Conservation (phyloP, 1,284 basidiomycete species). For the Boletellus sp. region DNA sequence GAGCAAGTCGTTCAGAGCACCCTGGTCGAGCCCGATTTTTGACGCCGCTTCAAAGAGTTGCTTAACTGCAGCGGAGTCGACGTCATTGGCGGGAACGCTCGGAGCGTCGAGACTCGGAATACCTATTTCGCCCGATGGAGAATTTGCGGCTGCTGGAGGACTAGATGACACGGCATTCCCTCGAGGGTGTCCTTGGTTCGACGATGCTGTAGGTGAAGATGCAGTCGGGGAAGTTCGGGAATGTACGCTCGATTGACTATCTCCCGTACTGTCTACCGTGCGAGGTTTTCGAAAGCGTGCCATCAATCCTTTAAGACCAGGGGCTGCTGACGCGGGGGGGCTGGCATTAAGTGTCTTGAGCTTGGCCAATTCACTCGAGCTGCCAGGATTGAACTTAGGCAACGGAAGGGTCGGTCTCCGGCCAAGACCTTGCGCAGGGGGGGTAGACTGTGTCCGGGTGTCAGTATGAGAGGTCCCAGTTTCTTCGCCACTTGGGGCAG, state of each 20-base stretch:
- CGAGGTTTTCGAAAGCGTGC: slow-evolving; percentile 70
- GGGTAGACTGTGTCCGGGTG: slow-evolving; percentile 32
- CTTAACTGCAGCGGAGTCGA: slow-evolving; percentile 44
- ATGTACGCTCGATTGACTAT: slow-evolving; percentile 32
- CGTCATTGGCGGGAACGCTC: slow-evolving; percentile 13
- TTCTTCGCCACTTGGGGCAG: slow-evolving; percentile 50
- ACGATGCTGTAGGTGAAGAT: slow-evolving; percentile 31
- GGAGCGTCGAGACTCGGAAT: slow-evolving; percentile 26
- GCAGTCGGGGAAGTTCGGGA: slow-evolving; percentile 31
- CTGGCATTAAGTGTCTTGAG: slow-evolving; percentile 51
- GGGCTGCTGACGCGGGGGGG: slow-evolving; percentile 66
- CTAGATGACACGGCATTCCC: slow-evolving; percentile 16
- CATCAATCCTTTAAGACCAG: slow-evolving; percentile 75
- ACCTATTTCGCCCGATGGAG: slow-evolving; percentile 14
- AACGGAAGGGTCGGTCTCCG: slow-evolving; percentile 36
- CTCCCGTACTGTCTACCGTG: slow-evolving; percentile 31
- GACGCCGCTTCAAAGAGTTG: slow-evolving; percentile 73
- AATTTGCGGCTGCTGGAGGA: slow-evolving; percentile 5
- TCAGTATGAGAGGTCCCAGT: slow-evolving; percentile 44
- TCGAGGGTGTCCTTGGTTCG: slow-evolving; percentile 31
- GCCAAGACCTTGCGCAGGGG: slow-evolving; percentile 38
- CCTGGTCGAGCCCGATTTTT: slow-evolving; percentile 69
- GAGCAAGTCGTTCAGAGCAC: slow-evolving; percentile 63
- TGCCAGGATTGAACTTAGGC: slow-evolving; percentile 37
- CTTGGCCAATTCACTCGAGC: slow-evolving; percentile 49